phyloP scores from a whole-genome alignment of 148 eudicot genomes.

The Rhododendron simsii region DNA sequence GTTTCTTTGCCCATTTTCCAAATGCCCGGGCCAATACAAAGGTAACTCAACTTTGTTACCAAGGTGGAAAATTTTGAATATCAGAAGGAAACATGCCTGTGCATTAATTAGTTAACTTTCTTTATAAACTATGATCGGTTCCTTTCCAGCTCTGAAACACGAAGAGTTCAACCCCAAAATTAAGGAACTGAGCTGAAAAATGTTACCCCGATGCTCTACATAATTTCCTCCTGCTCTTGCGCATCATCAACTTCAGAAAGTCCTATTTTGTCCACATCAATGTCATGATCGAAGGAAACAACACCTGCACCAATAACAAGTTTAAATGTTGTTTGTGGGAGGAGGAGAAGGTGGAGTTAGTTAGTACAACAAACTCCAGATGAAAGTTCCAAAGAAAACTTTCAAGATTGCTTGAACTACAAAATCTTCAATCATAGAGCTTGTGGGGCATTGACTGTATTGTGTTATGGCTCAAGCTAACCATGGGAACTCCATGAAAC shows the following conservation, averaged over 20 bases:
- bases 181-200: background rate
- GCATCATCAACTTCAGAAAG: constrained; percentile 25
- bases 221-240: constrained; percentile 7
- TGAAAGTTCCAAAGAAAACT: background rate
- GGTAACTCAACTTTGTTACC: background rate
- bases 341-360: no score
- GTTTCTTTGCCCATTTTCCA: background rate
- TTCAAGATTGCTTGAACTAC: background rate
- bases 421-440: background rate
- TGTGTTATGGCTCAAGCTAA: background rate
- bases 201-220: background rate
- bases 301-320: constrained; percentile 14
- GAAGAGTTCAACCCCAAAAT: background rate
- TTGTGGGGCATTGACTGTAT: no score
- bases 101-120: background rate
- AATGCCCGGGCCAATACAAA: background rate
- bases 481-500: background rate
- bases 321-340: background rate
- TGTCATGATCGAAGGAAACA: constrained; percentile 33
- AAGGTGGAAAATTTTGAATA: background rate
- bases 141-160: background rate
- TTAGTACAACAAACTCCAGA: background rate
- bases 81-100: background rate
- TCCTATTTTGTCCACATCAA: constrained; percentile 66
- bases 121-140: background rate